phyloP scores from a whole-genome alignment of 2,329 filamentous ascomycete species.

The Acephala macrosclerotiorum region DNA sequence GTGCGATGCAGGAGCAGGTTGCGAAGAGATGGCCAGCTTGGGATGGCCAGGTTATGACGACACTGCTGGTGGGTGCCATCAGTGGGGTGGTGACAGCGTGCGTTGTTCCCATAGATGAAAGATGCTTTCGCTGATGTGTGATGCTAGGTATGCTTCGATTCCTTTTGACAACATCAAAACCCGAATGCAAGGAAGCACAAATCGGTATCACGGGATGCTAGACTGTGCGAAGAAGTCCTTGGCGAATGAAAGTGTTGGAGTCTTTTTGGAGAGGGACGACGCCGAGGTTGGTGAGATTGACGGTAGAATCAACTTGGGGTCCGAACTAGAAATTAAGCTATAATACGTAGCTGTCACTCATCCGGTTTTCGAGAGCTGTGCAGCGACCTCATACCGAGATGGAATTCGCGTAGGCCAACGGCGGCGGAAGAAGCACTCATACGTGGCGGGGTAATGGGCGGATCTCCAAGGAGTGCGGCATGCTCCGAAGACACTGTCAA shows the following conservation, averaged over 20 bases:
- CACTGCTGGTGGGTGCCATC: conserved; percentile 30
- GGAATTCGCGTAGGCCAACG: neutral
- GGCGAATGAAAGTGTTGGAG: conserved; percentile 15
- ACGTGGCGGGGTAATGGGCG: neutral
- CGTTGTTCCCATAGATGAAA: conserved; percentile 12
- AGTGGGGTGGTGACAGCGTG: conserved; percentile 38
- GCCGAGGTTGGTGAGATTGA: conserved; percentile 27
- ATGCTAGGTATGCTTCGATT: conserved; percentile 31
- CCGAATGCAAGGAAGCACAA: conserved; percentile 30
- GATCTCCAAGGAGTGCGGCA: neutral
- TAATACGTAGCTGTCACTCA: too few relatives aligned
- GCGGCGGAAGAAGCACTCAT: neutral
- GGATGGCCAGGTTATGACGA: conserved; percentile 16
- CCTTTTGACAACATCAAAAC: conserved; percentile 41
- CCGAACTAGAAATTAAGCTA: neutral
- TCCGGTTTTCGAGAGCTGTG: conserved; percentile 6
- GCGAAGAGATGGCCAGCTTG: conserved; percentile 11
- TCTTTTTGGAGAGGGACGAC: conserved; percentile 29
- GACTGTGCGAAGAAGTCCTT: conserved; percentile 17
- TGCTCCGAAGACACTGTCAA: neutral
- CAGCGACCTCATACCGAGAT: conserved; percentile 6
- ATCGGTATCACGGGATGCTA: conserved; percentile 16
- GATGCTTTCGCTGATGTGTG: neutral
- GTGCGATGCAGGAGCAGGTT: conserved; percentile 30
- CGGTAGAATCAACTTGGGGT: conserved; percentile 10